phyloP scores from a whole-genome alignment of 108 stramenopile species.

The Cyclotella cryptica region DNA sequence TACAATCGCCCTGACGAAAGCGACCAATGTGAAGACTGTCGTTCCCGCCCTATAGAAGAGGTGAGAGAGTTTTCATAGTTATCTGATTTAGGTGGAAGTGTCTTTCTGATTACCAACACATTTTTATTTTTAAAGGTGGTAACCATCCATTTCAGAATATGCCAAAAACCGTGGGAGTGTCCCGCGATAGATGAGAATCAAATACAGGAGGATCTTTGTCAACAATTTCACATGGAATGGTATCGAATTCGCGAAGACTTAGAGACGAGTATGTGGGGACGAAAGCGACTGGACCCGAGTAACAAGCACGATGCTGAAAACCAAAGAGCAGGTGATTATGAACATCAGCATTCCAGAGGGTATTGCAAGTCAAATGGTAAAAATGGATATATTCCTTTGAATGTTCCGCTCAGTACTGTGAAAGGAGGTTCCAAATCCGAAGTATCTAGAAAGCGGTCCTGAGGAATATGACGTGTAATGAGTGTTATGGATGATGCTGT shows the following conservation, averaged over 20 bases:
- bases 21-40: slow-evolving; percentile 84
- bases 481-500: too few species aligned
- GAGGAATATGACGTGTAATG: slow-evolving; percentile 90
- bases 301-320: slow-evolving; percentile 26
- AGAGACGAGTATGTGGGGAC: slow-evolving; percentile 73
- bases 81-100: background rate
- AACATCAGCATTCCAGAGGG: slow-evolving; percentile 75
- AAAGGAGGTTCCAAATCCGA: background rate
- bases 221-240: slow-evolving; percentile 85
- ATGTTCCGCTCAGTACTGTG: background rate
- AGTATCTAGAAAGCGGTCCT: slow-evolving; percentile 69
- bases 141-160: slow-evolving; percentile 90
- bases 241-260: slow-evolving; percentile 77
- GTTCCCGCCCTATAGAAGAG: slow-evolving; percentile 66
- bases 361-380: slow-evolving; percentile 66
- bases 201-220: slow-evolving; percentile 78
- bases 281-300: slow-evolving; percentile 24
- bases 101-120: background rate
- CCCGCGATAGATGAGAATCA: slow-evolving; percentile 62
- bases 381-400: slow-evolving; percentile 60
- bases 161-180: slow-evolving; percentile 97
- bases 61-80: background rate
- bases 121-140: slow-evolving; percentile 49
- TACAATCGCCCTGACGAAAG: slow-evolving; percentile 59
- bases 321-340: slow-evolving; percentile 55